These are phyloP conservation scores for Neodidymelliopsis sp. DNA, from an alignment of 2,329 filamentous ascomycete species.

Conservation along the genomic window DNA sequence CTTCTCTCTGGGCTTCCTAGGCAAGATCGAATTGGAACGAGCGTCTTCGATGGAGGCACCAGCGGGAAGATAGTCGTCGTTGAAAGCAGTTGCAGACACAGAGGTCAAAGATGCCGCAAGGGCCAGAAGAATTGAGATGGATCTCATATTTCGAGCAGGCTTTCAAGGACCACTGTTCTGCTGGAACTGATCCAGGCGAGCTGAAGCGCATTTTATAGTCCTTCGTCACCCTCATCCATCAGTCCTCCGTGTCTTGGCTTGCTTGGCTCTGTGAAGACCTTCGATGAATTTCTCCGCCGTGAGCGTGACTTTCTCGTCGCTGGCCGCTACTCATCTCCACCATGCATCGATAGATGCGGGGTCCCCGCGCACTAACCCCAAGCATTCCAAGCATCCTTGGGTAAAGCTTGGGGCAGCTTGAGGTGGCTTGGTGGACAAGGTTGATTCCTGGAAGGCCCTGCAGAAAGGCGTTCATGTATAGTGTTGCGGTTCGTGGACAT, in stretches of 20 bases:
- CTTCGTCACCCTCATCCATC: background rate
- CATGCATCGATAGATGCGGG: constrained; percentile 19
- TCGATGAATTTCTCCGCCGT: constrained; percentile 24
- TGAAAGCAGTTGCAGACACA: constrained; percentile 21
- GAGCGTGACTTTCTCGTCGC: background rate
- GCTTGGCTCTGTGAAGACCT: background rate
- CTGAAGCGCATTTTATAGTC: constrained; percentile 5
- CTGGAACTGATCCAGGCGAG: background rate
- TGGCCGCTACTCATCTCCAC: constrained; percentile 22
- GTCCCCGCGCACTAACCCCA: constrained; percentile 28
- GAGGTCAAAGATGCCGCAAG: constrained; percentile 24
- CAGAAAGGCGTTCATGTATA: constrained; percentile 26
- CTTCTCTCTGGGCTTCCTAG: constrained; percentile 24
- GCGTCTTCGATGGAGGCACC: constrained; percentile 23
- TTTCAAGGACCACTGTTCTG: background rate
- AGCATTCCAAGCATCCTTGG: constrained; percentile 22
- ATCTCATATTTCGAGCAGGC: constrained; percentile 27
- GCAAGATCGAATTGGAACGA: constrained; percentile 16
- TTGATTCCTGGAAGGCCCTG: constrained; percentile 20
- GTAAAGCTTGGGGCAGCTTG: constrained; percentile 30
- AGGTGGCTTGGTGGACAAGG: constrained; percentile 14
- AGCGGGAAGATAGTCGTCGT: constrained; percentile 20
- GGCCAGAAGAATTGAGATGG: constrained; percentile 22
- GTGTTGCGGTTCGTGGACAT: constrained; percentile 16
- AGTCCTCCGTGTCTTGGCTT: constrained; percentile 1